A percentile compares a stretch with the other conserved stretches of the same genome.
phyloP scores from a whole-genome alignment of 345 rosid species.

The Arabidopsis arenosa region DNA sequence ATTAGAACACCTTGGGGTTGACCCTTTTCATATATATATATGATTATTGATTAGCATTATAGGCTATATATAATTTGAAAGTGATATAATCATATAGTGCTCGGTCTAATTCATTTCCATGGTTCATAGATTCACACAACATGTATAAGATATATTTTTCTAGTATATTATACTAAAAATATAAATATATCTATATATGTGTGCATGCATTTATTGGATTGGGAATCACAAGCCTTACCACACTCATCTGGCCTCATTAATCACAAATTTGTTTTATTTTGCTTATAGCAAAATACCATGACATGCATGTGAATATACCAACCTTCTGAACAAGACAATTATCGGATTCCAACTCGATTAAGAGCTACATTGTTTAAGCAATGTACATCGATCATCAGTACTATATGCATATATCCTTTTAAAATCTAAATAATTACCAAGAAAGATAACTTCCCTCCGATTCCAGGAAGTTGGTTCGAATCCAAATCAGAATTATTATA shows the following conservation, averaged over 20 bases:
- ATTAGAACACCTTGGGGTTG: constrained; percentile 14
- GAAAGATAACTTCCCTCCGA: background rate
- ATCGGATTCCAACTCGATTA: constrained; percentile 20
- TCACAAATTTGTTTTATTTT: constrained; percentile 2
- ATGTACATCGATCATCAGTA: background rate
- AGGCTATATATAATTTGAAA: constrained; percentile 5
- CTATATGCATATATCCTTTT: background rate
- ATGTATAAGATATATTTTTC: background rate
- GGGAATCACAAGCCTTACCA: constrained; percentile 34
- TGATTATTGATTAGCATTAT: constrained; percentile 11
- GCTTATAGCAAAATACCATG: background rate
- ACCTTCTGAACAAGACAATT: constrained; percentile 1
- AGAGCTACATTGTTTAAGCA: constrained; percentile 23
- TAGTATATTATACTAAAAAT: background rate
- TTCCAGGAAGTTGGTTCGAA: background rate
- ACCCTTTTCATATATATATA: background rate
- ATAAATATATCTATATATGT: background rate
- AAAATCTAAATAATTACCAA: background rate
- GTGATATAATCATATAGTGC: background rate
- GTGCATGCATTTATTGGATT: constrained; percentile 35
- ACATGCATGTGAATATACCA: constrained; percentile 13
- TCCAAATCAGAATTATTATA: background rate
- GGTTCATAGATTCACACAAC: background rate
- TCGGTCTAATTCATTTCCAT: background rate
- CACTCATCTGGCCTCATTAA: constrained; percentile 27